These are phyloP conservation scores for Clausena lansium DNA, from an alignment of 345 rosid species.

Conservation along the genomic window DNA sequence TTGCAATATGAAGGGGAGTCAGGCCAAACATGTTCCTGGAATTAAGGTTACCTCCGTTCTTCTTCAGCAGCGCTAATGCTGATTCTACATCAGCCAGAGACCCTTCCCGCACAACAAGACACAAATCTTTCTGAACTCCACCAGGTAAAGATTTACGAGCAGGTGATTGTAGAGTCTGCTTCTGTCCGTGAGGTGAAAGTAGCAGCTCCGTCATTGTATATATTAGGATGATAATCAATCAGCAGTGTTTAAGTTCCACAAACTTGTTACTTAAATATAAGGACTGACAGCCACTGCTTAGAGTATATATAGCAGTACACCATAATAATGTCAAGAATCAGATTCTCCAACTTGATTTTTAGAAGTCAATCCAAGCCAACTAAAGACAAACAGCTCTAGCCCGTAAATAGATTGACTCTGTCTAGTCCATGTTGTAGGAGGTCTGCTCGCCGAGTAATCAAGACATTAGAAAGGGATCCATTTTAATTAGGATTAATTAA, in stretches of 20 bases:
- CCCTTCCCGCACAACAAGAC: slow-evolving; percentile 77
- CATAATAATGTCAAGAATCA: slow-evolving; percentile 10
- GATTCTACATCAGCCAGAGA: slow-evolving; percentile 81
- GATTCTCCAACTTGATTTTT: neutral
- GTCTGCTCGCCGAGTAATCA: slow-evolving; percentile 8
- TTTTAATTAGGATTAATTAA: slow-evolving; percentile 1
- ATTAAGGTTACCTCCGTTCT: slow-evolving; percentile 76
- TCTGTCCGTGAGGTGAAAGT: slow-evolving; percentile 60
- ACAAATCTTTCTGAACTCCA: slow-evolving; percentile 62
- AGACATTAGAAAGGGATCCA: slow-evolving; percentile 7
- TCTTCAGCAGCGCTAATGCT: slow-evolving; percentile 64
- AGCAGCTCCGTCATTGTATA: slow-evolving; percentile 45
- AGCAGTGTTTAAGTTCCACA: slow-evolving; percentile 12
- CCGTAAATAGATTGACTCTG: slow-evolving; percentile 15
- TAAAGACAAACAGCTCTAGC: slow-evolving; percentile 11
- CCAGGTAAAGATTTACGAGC: slow-evolving; percentile 45
- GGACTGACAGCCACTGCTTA: slow-evolving; percentile 10
- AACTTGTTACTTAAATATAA: slow-evolving; percentile 2
- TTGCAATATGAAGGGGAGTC: slow-evolving; percentile 87
- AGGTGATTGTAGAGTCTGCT: slow-evolving; percentile 45
- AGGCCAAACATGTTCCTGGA: slow-evolving; percentile 71
- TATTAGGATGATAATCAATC: neutral
- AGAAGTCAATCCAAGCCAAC: slow-evolving; percentile 13
- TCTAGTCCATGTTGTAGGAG: slow-evolving; percentile 24
- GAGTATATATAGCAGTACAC: neutral